Conservation (phyloP, 345 rosid genomes). For the Punica granatum region DNA sequence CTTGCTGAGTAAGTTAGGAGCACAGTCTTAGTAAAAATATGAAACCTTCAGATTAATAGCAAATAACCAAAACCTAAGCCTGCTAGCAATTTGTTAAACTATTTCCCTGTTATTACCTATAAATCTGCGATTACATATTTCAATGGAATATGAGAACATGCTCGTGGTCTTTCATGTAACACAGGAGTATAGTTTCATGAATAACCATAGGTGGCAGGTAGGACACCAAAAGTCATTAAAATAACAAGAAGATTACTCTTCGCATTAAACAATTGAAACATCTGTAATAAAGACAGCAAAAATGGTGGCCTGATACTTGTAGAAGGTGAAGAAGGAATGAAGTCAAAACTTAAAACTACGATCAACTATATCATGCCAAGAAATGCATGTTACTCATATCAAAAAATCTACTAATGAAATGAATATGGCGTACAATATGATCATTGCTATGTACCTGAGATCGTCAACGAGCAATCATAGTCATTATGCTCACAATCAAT, state of each 20-base stretch:
- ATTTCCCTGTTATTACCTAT: neutral
- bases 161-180: neutral
- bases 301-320: neutral
- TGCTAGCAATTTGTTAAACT: neutral
- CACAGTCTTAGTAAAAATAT: neutral
- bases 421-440: neutral
- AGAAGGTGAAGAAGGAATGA: neutral
- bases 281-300: neutral
- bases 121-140: neutral
- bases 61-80: neutral
- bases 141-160: neutral
- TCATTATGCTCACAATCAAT: constrained; percentile 76
- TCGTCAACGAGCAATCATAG: constrained; percentile 47
- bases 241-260: neutral
- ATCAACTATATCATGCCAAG: neutral
- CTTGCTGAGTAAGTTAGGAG: neutral
- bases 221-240: neutral
- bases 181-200: neutral
- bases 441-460: constrained; percentile 55
- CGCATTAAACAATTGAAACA: neutral
- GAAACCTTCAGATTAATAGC: neutral
- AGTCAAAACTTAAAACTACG: neutral
- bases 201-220: neutral
- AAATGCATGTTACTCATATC: neutral
- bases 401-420: neutral